These are phyloP conservation scores for Lactarius akahatsu DNA, from an alignment of 768 basidiomycete genomes.

Conservation along the genomic window DNA sequence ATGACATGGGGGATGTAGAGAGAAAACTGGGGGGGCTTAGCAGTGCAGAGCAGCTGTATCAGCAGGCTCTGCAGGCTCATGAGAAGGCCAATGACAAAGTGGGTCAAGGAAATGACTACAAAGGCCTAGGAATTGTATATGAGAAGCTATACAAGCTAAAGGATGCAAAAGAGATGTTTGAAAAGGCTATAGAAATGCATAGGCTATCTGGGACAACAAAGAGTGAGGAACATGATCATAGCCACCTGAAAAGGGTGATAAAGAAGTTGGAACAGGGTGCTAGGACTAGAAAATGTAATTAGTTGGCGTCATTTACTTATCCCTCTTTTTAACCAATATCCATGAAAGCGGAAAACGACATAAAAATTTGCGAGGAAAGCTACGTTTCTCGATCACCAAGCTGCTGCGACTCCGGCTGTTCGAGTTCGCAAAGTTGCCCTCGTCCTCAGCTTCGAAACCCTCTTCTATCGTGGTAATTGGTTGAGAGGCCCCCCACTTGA, in stretches of 20 bases:
- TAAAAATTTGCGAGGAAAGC: too few relatives aligned
- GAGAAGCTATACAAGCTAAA: constrained; percentile 13
- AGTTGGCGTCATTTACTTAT: background rate
- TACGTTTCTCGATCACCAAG: background rate
- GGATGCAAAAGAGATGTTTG: constrained; percentile 21
- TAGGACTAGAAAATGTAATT: background rate
- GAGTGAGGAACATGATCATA: constrained; percentile 18
- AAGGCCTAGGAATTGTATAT: constrained; percentile 18
- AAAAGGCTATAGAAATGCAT: constrained; percentile 24
- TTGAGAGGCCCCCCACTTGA: background rate
- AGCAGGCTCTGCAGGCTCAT: constrained; percentile 13
- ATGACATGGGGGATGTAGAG: constrained; percentile 19
- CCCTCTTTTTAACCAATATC: too few relatives aligned
- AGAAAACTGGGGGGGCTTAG: background rate
- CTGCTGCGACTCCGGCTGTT: background rate
- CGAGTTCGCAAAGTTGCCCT: background rate
- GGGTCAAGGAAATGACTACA: constrained; percentile 24
- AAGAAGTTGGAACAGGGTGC: constrained; percentile 4
- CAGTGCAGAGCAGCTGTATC: constrained; percentile 14
- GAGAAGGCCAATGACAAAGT: constrained; percentile 20
- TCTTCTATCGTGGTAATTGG: background rate
- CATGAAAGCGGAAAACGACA: too few relatives aligned
- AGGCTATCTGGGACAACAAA: background rate
- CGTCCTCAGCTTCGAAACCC: background rate
- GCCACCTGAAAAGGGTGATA: constrained; percentile 7